Conservation (phyloP, 164 flowering plant genomes). For the Berberis vulgaris region DNA sequence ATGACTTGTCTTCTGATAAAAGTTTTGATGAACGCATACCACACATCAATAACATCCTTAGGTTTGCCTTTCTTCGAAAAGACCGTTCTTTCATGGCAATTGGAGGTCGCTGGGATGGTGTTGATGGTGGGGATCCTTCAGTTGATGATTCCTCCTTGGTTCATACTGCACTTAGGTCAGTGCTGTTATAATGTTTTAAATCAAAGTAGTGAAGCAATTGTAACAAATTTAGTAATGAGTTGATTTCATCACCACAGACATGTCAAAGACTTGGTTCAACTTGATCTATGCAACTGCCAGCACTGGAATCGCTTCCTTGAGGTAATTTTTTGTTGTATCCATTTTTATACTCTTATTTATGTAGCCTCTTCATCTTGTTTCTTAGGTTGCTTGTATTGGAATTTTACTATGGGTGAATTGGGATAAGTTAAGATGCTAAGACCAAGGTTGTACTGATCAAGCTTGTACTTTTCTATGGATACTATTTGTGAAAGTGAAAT, state of each 20-base stretch:
- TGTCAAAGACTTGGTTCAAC: constrained; percentile 55
- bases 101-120: constrained; percentile 75
- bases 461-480: too few species aligned
- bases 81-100: constrained; percentile 65
- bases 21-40: constrained; percentile 55
- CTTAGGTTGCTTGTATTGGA: background rate
- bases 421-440: too few species aligned
- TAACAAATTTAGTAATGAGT: background rate
- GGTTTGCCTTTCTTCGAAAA: constrained; percentile 69
- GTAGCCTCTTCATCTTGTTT: background rate
- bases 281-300: constrained; percentile 63
- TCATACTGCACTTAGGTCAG: constrained; percentile 63
- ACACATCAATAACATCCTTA: constrained; percentile 72
- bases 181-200: background rate
- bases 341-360: background rate
- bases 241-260: constrained; percentile 29
- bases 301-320: constrained; percentile 95
- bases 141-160: constrained; percentile 60
- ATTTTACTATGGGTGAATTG: too few species aligned
- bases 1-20: constrained; percentile 73
- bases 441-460: too few species aligned
- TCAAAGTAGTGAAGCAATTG: background rate
- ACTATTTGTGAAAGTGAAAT: too few species aligned
- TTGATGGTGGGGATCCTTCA: constrained; percentile 68
- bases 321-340: constrained; percentile 30